Conservation (phyloP, 2,329 filamentous ascomycete genomes). For the Alternaria dauci region DNA sequence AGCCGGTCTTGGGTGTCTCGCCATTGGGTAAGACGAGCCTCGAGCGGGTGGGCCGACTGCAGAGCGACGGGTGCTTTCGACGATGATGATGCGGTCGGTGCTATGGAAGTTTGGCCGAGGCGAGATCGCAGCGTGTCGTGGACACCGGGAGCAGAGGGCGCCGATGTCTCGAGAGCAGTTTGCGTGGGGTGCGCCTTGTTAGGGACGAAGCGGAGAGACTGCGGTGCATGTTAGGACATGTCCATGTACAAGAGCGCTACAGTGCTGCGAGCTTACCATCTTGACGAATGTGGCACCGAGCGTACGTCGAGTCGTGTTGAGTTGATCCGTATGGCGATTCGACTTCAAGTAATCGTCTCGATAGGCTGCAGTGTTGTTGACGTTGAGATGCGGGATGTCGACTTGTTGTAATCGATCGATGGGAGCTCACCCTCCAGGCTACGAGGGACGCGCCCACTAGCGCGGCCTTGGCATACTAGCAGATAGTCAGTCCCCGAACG, state of each 20-base stretch:
- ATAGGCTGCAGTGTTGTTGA: neutral
- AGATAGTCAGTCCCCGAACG: neutral
- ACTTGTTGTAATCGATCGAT: conserved; percentile 15
- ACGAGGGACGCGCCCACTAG: conserved; percentile 46
- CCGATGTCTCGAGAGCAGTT: conserved; percentile 65
- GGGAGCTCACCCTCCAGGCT: conserved; percentile 21
- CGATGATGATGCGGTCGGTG: conserved; percentile 31
- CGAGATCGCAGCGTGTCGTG: conserved; percentile 92
- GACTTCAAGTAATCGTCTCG: neutral
- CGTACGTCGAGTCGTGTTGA: neutral
- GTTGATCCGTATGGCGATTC: neutral
- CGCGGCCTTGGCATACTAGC: conserved; percentile 34
- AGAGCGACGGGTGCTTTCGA: conserved; percentile 52
- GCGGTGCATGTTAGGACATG: conserved; percentile 18
- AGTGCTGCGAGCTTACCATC: conserved; percentile 21
- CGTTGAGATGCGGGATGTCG: conserved; percentile 14
- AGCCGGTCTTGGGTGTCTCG: conserved; percentile 85
- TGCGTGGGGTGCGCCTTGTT: conserved; percentile 65
- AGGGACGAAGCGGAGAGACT: conserved; percentile 93
- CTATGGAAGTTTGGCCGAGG: conserved; percentile 65
- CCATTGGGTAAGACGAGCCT: conserved; percentile 88
- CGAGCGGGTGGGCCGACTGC: conserved; percentile 85
- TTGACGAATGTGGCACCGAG: conserved; percentile 8
- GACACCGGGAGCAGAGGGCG: conserved; percentile 90
- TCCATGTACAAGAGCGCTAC: conserved; percentile 2